Conservation (phyloP, 169 alveolate species). For the Cryptosporidium ryanae region DNA sequence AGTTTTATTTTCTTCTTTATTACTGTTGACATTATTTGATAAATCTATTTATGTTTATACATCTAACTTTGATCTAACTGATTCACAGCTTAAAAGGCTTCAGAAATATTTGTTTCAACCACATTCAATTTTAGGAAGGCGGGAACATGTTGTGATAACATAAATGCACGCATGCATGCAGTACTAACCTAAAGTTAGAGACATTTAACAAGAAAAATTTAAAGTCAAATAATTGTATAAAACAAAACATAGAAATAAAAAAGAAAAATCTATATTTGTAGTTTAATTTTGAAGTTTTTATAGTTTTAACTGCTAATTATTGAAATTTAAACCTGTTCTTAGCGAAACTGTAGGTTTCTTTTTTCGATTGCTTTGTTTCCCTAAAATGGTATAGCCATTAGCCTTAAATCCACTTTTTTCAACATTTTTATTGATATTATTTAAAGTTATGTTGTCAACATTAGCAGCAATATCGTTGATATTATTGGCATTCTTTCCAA, state of each 20-base stretch:
- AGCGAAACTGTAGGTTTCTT: conserved; percentile 47
- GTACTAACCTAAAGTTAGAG: too few species aligned
- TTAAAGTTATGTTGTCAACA: not conserved
- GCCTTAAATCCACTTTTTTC: not conserved
- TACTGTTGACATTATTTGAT: conserved; percentile 13
- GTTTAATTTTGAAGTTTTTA: too few species aligned
- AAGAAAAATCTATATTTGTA: too few species aligned
- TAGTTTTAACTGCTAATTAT: not conserved
- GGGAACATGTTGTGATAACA: conserved; percentile 2
- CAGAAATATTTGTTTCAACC: too few species aligned
- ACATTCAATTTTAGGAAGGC: conserved; percentile 13
- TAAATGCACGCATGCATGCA: not conserved
- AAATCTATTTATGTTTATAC: too few species aligned
- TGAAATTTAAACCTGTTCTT: conserved; percentile 57
- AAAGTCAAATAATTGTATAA: not conserved
- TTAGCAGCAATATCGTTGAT: not conserved
- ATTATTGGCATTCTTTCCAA: not conserved
- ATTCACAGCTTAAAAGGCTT: too few species aligned
- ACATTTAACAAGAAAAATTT: too few species aligned
- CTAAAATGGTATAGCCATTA: not conserved
- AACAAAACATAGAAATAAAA: not conserved
- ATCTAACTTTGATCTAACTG: too few species aligned
- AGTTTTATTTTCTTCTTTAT: conserved; percentile 40
- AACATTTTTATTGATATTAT: not conserved
- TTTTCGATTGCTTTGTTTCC: not conserved